Evolutionary conservation across 352 stramenopile genomes (phyloP), one percentile per base, ranked within the genome.

Genomic region (Globisporangium abappressorium): DNA sequence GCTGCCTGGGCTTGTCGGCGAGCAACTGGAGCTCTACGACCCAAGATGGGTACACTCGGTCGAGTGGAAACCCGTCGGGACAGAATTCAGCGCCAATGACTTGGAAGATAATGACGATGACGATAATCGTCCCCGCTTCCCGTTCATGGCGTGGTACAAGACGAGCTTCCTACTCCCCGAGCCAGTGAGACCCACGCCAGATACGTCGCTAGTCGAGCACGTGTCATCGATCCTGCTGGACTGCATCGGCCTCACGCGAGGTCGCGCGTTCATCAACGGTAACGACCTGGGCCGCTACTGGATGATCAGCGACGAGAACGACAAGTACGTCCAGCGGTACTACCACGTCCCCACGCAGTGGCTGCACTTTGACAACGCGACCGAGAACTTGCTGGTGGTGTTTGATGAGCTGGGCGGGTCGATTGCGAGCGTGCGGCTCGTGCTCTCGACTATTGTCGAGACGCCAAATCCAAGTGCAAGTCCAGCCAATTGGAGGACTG

Each of bases 271-370:
- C 64, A 73, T 92, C 5, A 92, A 92, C 60, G 84, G 84, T 26
- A 76, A 89, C 58, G 78, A 87, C 28, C 57, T 92, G n/a, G 84
- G 84, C 3, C 84, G 84, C 64, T 85, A 84, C 67, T 92, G 84
- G 84, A 70, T 90, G 28, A 80, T 88, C 53, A 79, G 78, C 64
- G 65, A 84, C 54, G 64, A 6, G 14, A 63, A 80, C 41, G 84
- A 72, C 14, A 62, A 80, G 36, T 87, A 82, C 46, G 72, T 87
- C n/a, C 84, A 92, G 66, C 84, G 75, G 20, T 89, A 90, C 62
- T 92, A 92, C 55, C 74, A 90, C 41, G 72, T 92, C 38, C 81
- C 84, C 7, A 65, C 54, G 3, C 80, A 89, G 62, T 92, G 84
- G 84, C 70, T 92, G 28, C 49, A 70, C 9, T 65, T 70, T 57